These are phyloP conservation scores for Hygrophorus pudorinus DNA, from an alignment of 768 basidiomycete species.

Conservation along the genomic window DNA sequence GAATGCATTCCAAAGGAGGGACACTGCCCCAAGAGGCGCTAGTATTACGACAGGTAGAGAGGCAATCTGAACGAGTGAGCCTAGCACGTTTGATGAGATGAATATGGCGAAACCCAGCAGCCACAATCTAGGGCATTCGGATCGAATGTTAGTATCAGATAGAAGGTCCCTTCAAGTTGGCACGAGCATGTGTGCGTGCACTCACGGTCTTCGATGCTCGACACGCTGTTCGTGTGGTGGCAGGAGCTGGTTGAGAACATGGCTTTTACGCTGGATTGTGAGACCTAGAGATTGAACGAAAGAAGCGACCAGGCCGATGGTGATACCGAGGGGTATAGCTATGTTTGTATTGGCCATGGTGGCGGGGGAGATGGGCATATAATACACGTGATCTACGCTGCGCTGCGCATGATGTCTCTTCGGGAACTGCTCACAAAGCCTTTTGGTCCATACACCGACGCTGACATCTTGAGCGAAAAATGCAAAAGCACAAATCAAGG, in stretches of 20 bases:
- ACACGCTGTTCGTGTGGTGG: slow-evolving; percentile 54
- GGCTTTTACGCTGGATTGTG: slow-evolving; percentile 89
- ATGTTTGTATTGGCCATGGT: slow-evolving; percentile 19
- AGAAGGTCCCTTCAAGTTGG: slow-evolving; percentile 1
- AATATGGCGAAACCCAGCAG: slow-evolving; percentile 79
- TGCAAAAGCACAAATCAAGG: slow-evolving; percentile 6
- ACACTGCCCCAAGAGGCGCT: slow-evolving; percentile 87
- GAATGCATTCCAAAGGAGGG: slow-evolving; percentile 89
- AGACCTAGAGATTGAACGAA: slow-evolving; percentile 87
- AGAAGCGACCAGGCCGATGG: slow-evolving; percentile 67
- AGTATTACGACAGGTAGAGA: slow-evolving; percentile 92
- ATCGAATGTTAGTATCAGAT: neutral
- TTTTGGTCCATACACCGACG: slow-evolving; percentile 24
- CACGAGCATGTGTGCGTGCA: slow-evolving; percentile 10
- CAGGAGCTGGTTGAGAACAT: slow-evolving; percentile 69
- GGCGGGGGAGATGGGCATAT: neutral
- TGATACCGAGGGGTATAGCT: slow-evolving; percentile 42
- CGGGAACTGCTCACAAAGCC: slow-evolving; percentile 14
- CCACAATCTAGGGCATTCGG: slow-evolving; percentile 87
- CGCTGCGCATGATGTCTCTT: slow-evolving; percentile 4
- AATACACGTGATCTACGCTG: slow-evolving; percentile 1
- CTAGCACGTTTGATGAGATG: slow-evolving; percentile 80
- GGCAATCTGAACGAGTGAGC: slow-evolving; percentile 86
- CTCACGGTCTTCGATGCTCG: slow-evolving; percentile 75
- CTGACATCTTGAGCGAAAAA: slow-evolving; percentile 14